These are phyloP conservation scores for Trichoderma cornu-damae DNA, from an alignment of 2,329 filamentous ascomycete genomes.

Conservation along the genomic window DNA sequence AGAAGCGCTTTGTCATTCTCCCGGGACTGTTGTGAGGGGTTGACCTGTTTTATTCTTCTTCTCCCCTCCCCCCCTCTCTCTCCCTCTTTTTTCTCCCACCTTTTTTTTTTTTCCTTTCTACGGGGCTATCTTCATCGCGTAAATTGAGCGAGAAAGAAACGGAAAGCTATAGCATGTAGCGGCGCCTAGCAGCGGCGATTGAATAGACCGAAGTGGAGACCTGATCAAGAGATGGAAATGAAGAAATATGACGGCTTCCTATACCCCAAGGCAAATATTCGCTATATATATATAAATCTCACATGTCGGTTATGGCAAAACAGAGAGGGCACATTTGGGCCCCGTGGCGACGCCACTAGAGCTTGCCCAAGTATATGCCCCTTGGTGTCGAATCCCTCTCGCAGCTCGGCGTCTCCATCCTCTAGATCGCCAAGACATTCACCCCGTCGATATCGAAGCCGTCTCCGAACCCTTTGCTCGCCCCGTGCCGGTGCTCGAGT, in stretches of 20 bases:
- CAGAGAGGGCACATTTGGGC: background rate
- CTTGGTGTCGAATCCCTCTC: background rate
- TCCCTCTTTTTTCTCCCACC: too few species aligned
- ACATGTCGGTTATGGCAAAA: background rate
- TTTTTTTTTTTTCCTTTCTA: background rate
- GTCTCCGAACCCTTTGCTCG: conserved; percentile 36
- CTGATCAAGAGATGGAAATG: background rate
- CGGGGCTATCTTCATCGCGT: background rate
- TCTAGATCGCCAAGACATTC: background rate
- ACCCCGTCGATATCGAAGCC: conserved; percentile 30
- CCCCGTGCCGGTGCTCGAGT: conserved; percentile 34
- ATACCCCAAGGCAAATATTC: background rate
- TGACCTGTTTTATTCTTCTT: background rate
- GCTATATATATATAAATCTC: background rate
- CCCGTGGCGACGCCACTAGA: background rate
- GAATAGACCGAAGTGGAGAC: background rate
- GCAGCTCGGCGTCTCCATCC: background rate
- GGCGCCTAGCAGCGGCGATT: background rate
- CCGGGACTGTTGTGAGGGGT: conserved; percentile 64
- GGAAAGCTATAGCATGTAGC: background rate
- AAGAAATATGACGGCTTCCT: background rate
- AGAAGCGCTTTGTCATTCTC: conserved; percentile 80
- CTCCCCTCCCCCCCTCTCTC: too few species aligned
- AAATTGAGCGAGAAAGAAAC: background rate
- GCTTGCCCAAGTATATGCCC: background rate